A percentile compares a stretch with the other conserved stretches of the same genome.
These are phyloP conservation scores for Talaromyces borbonicus DNA, from an alignment of 495 filamentous ascomycete species.

Conservation along the genomic window DNA sequence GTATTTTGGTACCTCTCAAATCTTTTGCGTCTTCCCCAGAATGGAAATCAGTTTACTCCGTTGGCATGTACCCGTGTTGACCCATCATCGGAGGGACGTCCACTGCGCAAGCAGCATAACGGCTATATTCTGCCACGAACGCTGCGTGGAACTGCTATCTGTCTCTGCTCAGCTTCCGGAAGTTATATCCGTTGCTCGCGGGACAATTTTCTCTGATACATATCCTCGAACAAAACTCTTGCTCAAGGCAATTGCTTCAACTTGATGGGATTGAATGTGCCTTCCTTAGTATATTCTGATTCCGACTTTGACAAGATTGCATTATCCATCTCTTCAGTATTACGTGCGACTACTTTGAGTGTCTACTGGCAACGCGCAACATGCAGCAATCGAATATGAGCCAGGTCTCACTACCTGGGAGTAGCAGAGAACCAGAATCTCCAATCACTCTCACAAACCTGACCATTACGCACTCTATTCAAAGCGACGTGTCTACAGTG, in stretches of 20 bases:
- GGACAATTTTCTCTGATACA: background rate
- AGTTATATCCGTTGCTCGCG: background rate
- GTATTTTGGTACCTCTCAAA: background rate
- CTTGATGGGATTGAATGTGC: no score
- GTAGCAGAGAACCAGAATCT: constrained; percentile 2
- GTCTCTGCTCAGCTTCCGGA: background rate
- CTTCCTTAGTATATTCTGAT: no score
- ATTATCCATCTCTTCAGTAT: no score
- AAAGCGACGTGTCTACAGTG: constrained; percentile 28
- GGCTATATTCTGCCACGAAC: background rate
- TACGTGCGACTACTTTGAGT: no score
- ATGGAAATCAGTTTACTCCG: constrained; percentile 1
- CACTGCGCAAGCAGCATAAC: background rate
- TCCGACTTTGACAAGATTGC: no score
- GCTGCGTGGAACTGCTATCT: background rate
- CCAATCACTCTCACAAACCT: constrained; percentile 3
- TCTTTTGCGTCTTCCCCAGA: background rate
- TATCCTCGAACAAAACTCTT: no score
- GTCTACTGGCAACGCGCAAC: no score
- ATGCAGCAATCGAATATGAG: background rate
- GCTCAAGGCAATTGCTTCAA: no score
- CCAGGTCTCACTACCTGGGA: background rate
- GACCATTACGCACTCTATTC: constrained; percentile 3
- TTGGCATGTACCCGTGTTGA: background rate
- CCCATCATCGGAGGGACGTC: background rate